These are phyloP conservation scores for Linnemannia schmuckeri DNA, from an alignment of 192 early-diverging fungal genomes.

Conservation along the genomic window DNA sequence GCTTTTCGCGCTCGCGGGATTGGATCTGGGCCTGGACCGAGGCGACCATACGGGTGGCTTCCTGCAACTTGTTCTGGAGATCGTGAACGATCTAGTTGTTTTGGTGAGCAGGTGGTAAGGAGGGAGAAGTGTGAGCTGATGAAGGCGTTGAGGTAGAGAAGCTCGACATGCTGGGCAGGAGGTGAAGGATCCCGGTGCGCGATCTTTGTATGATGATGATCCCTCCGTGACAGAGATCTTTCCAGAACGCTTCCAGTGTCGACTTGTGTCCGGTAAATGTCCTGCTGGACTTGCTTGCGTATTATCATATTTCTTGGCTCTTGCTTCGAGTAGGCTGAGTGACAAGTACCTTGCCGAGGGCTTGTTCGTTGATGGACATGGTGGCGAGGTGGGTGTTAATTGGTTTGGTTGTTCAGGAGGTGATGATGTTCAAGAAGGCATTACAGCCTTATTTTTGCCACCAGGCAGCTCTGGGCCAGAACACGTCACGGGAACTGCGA, in stretches of 20 bases:
- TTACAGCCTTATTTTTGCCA: not conserved
- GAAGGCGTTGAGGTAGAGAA: not conserved
- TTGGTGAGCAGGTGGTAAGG: not conserved
- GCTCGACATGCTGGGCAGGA: not conserved
- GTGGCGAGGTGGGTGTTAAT: not conserved
- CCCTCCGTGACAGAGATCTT: not conserved
- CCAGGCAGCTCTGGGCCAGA: not conserved
- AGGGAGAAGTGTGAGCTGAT: not conserved
- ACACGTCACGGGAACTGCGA: slow-evolving; percentile 24
- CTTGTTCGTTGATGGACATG: slow-evolving; percentile 57
- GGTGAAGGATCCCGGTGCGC: not conserved
- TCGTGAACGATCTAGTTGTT: slow-evolving; percentile 67
- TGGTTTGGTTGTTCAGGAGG: not conserved
- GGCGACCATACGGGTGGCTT: slow-evolving; percentile 71
- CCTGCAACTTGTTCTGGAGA: slow-evolving; percentile 74
- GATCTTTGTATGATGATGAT: slow-evolving; percentile 8
- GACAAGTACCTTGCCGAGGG: slow-evolving; percentile 45
- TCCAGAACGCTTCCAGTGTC: not conserved
- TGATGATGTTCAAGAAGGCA: not conserved
- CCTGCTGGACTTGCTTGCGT: not conserved
- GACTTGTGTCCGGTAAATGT: not conserved
- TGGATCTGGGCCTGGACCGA: slow-evolving; percentile 73
- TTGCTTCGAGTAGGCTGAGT: not conserved
- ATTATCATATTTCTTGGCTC: not conserved
- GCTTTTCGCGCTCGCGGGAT: slow-evolving; percentile 73